Percentiles rank a stretch among this genome's conserved stretches.
phyloP scores from a whole-genome alignment of 169 alveolate genomes.

The Plasmodium gonderi region DNA sequence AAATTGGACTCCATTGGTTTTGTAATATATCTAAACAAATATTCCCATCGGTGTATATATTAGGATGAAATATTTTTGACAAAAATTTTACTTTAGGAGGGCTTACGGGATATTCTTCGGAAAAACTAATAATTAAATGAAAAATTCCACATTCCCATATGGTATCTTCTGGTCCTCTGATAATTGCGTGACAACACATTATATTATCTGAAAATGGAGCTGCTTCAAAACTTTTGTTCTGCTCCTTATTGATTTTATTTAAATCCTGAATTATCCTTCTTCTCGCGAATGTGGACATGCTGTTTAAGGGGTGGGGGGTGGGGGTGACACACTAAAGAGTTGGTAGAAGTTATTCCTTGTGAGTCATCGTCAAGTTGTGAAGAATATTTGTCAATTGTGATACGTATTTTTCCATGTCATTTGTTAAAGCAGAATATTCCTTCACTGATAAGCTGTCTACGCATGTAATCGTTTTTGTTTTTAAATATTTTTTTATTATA shows the following conservation, averaged over 20 bases:
- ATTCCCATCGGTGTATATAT: slow-evolving; percentile 92
- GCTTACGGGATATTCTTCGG: slow-evolving; percentile 93
- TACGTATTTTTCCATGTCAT: too few species aligned
- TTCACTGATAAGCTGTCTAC: too few species aligned
- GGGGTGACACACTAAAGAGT: background rate
- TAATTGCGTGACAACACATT: slow-evolving; percentile 95
- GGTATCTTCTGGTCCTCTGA: slow-evolving; percentile 96
- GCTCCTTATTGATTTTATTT: slow-evolving; percentile 90
- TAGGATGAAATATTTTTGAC: slow-evolving; percentile 92
- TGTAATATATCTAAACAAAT: slow-evolving; percentile 92
- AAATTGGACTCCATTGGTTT: slow-evolving; percentile 96
- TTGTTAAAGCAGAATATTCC: too few species aligned
- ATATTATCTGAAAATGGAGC: slow-evolving; percentile 93
- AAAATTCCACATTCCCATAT: slow-evolving; percentile 97
- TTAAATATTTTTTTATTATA: too few species aligned
- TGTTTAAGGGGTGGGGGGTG: background rate
- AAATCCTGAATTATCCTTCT: slow-evolving; percentile 92
- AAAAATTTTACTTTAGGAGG: slow-evolving; percentile 92
- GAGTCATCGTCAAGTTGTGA: too few species aligned
- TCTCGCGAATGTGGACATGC: slow-evolving; percentile 88
- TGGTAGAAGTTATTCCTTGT: too few species aligned
- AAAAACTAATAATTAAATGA: slow-evolving; percentile 90
- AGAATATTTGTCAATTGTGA: too few species aligned
- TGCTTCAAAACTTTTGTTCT: slow-evolving; percentile 92
- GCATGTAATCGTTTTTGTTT: too few species aligned